Conservation (phyloP, 2,329 filamentous ascomycete species). For the Penicillium sp. region DNA sequence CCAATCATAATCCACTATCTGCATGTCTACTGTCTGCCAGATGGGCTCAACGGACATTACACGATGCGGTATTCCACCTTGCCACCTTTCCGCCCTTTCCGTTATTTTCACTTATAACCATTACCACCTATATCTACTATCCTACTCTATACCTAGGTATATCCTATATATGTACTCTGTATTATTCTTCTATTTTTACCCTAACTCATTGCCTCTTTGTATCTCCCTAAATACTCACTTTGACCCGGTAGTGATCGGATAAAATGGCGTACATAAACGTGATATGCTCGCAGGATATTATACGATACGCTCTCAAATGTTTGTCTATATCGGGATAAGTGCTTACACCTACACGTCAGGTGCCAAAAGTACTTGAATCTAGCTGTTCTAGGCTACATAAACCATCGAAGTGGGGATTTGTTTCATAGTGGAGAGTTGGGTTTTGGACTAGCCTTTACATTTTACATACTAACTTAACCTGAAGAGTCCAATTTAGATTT, state of each 20-base stretch:
- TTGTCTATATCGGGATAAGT: constrained; percentile 7
- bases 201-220: background rate
- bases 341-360: constrained; percentile 11
- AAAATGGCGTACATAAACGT: constrained; percentile 5
- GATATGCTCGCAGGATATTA: constrained; percentile 4
- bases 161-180: too few species aligned
- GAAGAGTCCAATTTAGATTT: background rate
- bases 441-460: background rate
- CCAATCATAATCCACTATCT: background rate
- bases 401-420: background rate
- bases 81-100: too few species aligned
- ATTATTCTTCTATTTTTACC: too few species aligned
- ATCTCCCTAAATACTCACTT: background rate
- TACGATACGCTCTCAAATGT: background rate
- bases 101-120: too few species aligned
- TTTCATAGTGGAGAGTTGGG: background rate
- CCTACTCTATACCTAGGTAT: too few species aligned
- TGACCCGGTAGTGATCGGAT: background rate
- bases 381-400: background rate
- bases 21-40: background rate
- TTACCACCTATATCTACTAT: too few species aligned
- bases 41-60: background rate
- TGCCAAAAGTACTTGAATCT: constrained; percentile 1
- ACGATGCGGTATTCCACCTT: background rate
- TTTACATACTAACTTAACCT: too few species aligned